A percentile compares a stretch with the other conserved stretches of the same genome.
Evolutionary conservation across 257 asterid species (phyloP).

Genomic region (Solanum bukasovii): DNA sequence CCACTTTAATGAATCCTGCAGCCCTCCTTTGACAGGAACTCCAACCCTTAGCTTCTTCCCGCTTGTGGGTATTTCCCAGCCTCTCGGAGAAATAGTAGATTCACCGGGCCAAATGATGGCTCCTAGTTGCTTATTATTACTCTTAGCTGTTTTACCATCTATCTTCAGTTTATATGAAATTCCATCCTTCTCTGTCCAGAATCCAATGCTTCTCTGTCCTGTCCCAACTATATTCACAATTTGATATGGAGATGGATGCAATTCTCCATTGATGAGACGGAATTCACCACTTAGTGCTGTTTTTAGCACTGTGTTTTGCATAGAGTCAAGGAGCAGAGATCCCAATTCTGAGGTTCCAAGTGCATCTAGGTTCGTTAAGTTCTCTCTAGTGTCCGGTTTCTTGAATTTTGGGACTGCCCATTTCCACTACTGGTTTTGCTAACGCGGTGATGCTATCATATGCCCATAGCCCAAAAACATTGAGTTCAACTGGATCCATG

Average conservation of each 20-base stretch:
- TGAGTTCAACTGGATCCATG: conserved; percentile 11
- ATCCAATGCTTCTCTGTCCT: conserved; percentile 22
- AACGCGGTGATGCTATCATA: conserved; percentile 27
- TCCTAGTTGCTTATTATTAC: conserved; percentile 16
- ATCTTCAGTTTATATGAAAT: conserved; percentile 5
- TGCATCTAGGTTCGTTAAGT: conserved; percentile 21
- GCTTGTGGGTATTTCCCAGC: conserved; percentile 33
- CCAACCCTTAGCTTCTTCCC: conserved; percentile 22
- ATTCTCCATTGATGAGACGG: conserved; percentile 17
- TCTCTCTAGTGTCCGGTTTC: not conserved
- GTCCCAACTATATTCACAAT: conserved; percentile 35
- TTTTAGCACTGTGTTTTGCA: conserved; percentile 13
- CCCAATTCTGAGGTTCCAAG: conserved; percentile 30
- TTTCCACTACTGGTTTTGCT: conserved; percentile 20
- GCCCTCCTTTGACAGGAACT: conserved; percentile 24
- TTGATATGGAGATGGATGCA: conserved; percentile 25
- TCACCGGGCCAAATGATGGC: conserved; percentile 34
- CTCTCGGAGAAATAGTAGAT: conserved; percentile 17
- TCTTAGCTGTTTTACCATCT: not conserved
- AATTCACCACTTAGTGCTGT: conserved; percentile 41
- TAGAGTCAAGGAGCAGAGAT: conserved; percentile 7
- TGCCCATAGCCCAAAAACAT: conserved; percentile 43
- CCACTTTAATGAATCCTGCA: conserved; percentile 19
- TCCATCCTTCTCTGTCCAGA: conserved; percentile 31
- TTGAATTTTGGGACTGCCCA: conserved; percentile 6